Percentiles rank a stretch among this genome's conserved stretches.
phyloP scores from a whole-genome alignment of 2,329 filamentous ascomycete species.

The Ascocoryne sarcoides region DNA sequence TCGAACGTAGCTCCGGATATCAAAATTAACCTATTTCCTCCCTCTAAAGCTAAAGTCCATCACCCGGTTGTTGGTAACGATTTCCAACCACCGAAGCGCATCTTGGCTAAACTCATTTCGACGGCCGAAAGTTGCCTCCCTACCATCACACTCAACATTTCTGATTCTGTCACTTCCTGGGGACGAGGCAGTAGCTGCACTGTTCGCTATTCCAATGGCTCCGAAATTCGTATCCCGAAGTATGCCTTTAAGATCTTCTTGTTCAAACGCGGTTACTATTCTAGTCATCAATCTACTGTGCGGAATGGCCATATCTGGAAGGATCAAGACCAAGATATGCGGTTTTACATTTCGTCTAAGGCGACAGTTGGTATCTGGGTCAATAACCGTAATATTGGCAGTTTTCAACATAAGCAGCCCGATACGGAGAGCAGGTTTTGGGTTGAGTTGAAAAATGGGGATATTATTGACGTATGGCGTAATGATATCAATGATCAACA shows the following conservation, averaged over 20 bases:
- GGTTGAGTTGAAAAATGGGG: slow-evolving; percentile 68
- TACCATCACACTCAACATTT: slow-evolving; percentile 55
- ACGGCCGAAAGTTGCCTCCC: slow-evolving; percentile 56
- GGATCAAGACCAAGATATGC: slow-evolving; percentile 31
- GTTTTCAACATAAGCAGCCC: slow-evolving; percentile 45
- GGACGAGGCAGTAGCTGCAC: slow-evolving; percentile 66
- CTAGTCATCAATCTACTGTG: slow-evolving; percentile 36
- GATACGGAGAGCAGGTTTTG: slow-evolving; percentile 43
- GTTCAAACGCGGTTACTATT: slow-evolving; percentile 61
- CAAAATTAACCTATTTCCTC: slow-evolving; percentile 1
- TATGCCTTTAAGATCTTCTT: slow-evolving; percentile 71
- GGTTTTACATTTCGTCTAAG: slow-evolving; percentile 71
- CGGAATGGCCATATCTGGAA: slow-evolving; percentile 9
- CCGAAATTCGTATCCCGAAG: slow-evolving; percentile 69
- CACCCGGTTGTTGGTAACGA: slow-evolving; percentile 16
- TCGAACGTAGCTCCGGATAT: slow-evolving; percentile 6
- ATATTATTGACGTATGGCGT: slow-evolving; percentile 66
- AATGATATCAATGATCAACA: slow-evolving; percentile 28
- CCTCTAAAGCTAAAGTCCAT: neutral
- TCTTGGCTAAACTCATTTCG: slow-evolving; percentile 59
- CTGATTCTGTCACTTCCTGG: slow-evolving; percentile 63
- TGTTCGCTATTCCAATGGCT: slow-evolving; percentile 49
- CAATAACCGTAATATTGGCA: slow-evolving; percentile 59
- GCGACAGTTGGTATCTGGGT: slow-evolving; percentile 67
- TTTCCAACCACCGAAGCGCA: slow-evolving; percentile 30